phyloP scores from a whole-genome alignment of 352 stramenopile species.

The Pythium coloratum region DNA sequence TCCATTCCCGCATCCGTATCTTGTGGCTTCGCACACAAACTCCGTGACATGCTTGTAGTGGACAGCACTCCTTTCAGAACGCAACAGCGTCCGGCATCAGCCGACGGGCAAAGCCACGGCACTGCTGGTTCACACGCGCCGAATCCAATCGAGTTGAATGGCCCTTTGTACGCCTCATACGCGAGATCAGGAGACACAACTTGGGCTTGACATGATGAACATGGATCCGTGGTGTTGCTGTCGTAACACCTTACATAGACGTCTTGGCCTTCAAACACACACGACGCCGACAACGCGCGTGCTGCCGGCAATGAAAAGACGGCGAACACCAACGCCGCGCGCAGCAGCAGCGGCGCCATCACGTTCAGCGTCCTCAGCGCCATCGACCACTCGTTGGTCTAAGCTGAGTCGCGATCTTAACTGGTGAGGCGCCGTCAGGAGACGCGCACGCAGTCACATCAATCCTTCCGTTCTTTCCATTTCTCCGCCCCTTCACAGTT shows the following conservation, averaged over 20 bases:
- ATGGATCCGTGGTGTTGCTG: conserved; percentile 13
- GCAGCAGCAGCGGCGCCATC: not conserved
- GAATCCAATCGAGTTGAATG: not conserved
- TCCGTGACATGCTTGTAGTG: not conserved
- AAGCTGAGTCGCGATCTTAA: not conserved
- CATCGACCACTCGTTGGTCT: not conserved
- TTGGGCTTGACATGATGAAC: conserved; percentile 12
- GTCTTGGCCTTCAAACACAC: conserved; percentile 10
- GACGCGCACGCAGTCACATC: not conserved
- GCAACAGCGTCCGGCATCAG: conserved; percentile 23
- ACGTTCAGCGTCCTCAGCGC: not conserved
- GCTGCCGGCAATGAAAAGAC: not conserved
- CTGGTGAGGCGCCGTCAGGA: not conserved
- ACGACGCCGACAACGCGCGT: not conserved
- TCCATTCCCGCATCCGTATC: conserved; percentile 9
- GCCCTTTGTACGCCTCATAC: conserved; percentile 22
- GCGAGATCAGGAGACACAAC: not conserved
- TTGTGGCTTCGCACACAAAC: conserved; percentile 12
- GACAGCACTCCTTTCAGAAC: conserved; percentile 12
- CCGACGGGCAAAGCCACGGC: conserved; percentile 26
- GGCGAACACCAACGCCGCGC: not conserved
- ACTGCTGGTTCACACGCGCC: conserved; percentile 16
- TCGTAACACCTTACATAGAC: conserved; percentile 6
- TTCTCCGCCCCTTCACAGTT: not conserved
- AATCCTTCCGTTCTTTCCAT: conserved; percentile 3